Conservation (phyloP, 495 filamentous ascomycete species). For the Penicillium samsonianum region DNA sequence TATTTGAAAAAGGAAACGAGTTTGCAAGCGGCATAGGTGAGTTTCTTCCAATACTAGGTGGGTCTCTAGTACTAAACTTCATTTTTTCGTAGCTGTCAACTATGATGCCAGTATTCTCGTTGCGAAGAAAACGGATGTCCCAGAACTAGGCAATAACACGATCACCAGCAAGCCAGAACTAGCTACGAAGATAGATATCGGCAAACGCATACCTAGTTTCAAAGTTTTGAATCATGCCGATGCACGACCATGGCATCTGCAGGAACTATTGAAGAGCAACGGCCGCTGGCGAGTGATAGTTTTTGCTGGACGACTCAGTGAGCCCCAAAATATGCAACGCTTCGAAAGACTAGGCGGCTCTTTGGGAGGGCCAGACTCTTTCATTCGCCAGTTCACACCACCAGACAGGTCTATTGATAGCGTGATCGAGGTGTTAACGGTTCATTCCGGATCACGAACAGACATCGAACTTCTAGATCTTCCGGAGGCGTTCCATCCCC, state of each 20-base stretch:
- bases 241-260: constrained; percentile 58
- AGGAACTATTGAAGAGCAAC: constrained; percentile 45
- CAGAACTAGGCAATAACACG: constrained; percentile 28
- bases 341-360: constrained; percentile 46
- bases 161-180: constrained; percentile 38
- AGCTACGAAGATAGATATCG: constrained; percentile 45
- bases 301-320: constrained; percentile 57
- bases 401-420: constrained; percentile 36
- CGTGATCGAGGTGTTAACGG: constrained; percentile 55
- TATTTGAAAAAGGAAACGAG: constrained; percentile 39
- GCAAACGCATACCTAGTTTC: constrained; percentile 54
- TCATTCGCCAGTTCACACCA: constrained; percentile 48
- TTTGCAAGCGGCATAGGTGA: constrained; percentile 45
- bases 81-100: constrained; percentile 30
- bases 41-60: neutral
- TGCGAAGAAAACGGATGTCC: constrained; percentile 29
- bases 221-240: constrained; percentile 59
- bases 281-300: constrained; percentile 63
- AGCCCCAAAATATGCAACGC: constrained; percentile 37
- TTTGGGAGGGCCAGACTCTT: constrained; percentile 42
- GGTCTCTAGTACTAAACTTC: neutral
- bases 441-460: constrained; percentile 52
- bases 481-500: constrained; percentile 57
- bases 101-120: constrained; percentile 39
- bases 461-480: constrained; percentile 56